These are phyloP conservation scores for Tulasnella sp. DNA, from an alignment of 768 basidiomycete genomes.

Conservation along the genomic window DNA sequence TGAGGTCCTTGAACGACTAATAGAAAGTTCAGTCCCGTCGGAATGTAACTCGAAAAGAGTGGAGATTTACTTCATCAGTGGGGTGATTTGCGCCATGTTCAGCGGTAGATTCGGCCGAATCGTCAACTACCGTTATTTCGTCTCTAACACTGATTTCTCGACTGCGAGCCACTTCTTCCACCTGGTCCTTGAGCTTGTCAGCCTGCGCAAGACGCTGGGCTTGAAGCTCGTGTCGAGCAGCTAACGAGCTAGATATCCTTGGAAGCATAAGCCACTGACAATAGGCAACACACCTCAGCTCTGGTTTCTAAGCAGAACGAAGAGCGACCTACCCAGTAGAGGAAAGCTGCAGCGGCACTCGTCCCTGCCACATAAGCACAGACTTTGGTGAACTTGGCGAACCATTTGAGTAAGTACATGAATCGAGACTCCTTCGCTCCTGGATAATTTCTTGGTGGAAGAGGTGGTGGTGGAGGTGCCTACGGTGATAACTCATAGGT, in stretches of 20 bases:
- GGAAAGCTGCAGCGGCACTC: background rate
- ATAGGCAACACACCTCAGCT: background rate
- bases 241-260: background rate
- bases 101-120: background rate
- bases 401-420: conserved; percentile 6
- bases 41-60: background rate
- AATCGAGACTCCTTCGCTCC: background rate
- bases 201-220: background rate
- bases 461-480: conserved; percentile 9
- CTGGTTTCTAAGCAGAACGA: background rate
- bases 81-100: background rate
- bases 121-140: background rate
- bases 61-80: background rate
- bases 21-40: background rate
- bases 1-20: conserved; percentile 1
- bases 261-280: conserved; percentile 3
- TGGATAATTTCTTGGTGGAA: conserved; percentile 14
- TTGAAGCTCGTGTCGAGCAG: conserved; percentile 8
- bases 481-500: background rate
- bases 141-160: background rate
- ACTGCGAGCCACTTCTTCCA: background rate
- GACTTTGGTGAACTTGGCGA: background rate
- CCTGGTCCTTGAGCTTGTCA: background rate
- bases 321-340: conserved; percentile 8
- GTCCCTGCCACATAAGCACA: conserved; percentile 7